A percentile compares a stretch with the other conserved stretches of the same genome.
phyloP scores from a whole-genome alignment of 352 stramenopile genomes.

The Poterioochromonas sp. region DNA sequence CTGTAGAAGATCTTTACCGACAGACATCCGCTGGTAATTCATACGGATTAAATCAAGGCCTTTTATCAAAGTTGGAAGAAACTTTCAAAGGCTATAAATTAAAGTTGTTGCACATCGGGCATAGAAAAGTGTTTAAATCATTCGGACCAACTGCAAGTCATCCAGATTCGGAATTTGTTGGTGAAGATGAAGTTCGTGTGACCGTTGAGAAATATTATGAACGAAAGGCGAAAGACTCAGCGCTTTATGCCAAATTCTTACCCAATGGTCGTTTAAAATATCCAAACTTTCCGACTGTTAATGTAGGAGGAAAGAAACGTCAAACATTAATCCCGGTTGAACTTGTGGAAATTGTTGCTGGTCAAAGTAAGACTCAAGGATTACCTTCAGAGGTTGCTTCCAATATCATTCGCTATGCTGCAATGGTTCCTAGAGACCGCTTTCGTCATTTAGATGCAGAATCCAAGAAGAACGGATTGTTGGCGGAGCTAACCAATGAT shows the following conservation, averaged over 20 bases:
- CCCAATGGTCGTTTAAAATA: not conserved
- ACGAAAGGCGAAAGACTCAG: not conserved
- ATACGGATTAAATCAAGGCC: not conserved
- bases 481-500: not conserved
- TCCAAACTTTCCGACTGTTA: slow-evolving; percentile 12
- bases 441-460: not conserved
- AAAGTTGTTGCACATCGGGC: not conserved
- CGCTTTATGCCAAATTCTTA: not conserved
- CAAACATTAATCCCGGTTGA: not conserved
- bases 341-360: not conserved
- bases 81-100: slow-evolving; percentile 1
- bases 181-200: not conserved
- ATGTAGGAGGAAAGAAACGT: not conserved
- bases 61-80: not conserved
- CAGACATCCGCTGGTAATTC: not conserved
- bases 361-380: not conserved
- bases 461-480: not conserved
- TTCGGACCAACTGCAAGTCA: not conserved
- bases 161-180: not conserved
- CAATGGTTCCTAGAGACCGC: not conserved
- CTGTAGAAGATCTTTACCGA: not conserved
- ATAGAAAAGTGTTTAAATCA: not conserved
- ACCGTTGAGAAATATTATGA: slow-evolving; percentile 22
- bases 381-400: not conserved
- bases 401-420: not conserved